Conservation (phyloP, 2,329 filamentous ascomycete genomes). For the Penicillium oxalicum region DNA sequence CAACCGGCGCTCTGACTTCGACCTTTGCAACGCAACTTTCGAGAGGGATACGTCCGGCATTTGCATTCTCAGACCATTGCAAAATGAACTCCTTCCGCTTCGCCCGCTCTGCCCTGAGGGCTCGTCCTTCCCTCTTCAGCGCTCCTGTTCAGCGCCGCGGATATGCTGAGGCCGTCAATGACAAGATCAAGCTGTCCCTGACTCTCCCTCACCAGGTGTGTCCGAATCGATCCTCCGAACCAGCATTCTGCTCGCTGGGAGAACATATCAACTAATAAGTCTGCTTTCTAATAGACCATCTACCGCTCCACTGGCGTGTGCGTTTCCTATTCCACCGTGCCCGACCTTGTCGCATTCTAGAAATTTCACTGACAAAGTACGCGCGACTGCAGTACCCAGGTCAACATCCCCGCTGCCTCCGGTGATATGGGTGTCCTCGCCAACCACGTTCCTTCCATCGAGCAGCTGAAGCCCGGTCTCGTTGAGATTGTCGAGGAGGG, state of each 20-base stretch:
- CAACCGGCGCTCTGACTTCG: conserved; percentile 35
- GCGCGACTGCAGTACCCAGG: conserved; percentile 73
- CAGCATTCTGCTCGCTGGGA: conserved; percentile 2
- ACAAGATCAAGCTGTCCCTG: conserved; percentile 98
- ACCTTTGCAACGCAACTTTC: conserved; percentile 36
- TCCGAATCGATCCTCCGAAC: conserved; percentile 10
- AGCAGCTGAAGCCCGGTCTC: conserved; percentile 95
- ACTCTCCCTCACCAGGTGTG: conserved; percentile 97
- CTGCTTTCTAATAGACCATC: conserved; percentile 48
- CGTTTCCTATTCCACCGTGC: conserved; percentile 29
- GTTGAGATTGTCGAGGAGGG: conserved; percentile 94
- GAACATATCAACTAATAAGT: conserved; percentile 19
- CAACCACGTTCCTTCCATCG: conserved; percentile 97
- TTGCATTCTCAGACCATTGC: conserved; percentile 30
- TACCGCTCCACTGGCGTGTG: conserved; percentile 68
- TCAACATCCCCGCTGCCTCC: conserved; percentile 96
- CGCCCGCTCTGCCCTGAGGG: conserved; percentile 82
- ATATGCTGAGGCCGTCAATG: conserved; percentile 81
- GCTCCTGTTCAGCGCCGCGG: conserved; percentile 75
- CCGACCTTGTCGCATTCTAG: conserved; percentile 15
- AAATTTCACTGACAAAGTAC: conserved; percentile 48
- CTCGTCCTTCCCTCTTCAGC: conserved; percentile 69
- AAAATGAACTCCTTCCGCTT: conserved; percentile 90
- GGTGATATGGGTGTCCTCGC: conserved; percentile 99
- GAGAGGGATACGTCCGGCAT: conserved; percentile 32